phyloP scores from a whole-genome alignment of 345 rosid species.

The Erucastrum elatum region DNA sequence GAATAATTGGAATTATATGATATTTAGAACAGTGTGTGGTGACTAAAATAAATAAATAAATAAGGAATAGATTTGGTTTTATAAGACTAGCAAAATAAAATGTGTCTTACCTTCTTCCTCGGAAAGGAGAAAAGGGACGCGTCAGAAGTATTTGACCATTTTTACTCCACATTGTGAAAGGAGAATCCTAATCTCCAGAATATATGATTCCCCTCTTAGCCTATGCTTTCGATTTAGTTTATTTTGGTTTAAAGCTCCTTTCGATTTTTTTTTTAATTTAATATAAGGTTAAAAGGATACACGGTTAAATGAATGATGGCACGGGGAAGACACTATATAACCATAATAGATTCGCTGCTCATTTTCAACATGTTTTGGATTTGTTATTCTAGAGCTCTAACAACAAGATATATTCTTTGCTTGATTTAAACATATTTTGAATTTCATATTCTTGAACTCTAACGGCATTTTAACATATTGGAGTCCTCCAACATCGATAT shows the following conservation, averaged over 20 bases:
- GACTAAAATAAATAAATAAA: background rate
- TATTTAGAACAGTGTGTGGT: background rate
- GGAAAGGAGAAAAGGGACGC: background rate
- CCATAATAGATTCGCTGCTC: background rate
- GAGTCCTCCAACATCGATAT: background rate
- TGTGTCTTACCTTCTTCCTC: background rate
- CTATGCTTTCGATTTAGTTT: background rate
- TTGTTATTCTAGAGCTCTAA: background rate
- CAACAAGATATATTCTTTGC: background rate
- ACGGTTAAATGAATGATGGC: background rate
- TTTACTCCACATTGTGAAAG: background rate
- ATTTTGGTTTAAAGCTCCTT: background rate
- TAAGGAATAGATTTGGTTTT: background rate
- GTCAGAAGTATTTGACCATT: background rate
- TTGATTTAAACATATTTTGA: background rate
- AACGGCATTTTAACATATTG: background rate
- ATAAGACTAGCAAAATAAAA: background rate
- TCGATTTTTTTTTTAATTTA: background rate
- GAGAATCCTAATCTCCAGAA: background rate
- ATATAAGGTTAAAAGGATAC: background rate
- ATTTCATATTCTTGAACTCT: background rate
- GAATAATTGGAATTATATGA: background rate
- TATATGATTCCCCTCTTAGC: background rate
- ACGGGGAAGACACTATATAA: background rate
- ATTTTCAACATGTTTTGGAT: background rate